Base-by-base conservation (phyloP, 768 basidiomycete species). In the Kwoniella sp. region DNA sequence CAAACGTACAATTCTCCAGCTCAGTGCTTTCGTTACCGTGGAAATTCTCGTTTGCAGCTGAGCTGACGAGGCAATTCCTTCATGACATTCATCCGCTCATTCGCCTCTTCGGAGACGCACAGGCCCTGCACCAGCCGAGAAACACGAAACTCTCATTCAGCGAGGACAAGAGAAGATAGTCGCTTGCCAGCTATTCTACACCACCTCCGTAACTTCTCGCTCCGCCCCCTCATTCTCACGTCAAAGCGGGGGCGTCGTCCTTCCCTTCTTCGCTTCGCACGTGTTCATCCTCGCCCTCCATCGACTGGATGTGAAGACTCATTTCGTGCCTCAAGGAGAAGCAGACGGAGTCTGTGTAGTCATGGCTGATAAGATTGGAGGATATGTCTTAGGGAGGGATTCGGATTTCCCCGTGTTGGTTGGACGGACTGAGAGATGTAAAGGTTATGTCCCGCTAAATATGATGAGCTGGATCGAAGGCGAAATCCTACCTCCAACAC, bases 391-490 rank as follows among this genome's bases (percentile, higher is more conserved):
- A 15, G 77, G 79, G 6, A 60, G 61, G 25, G 80, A 81, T 61
- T 68, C 68, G 4, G 80, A 81, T 58, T 81, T 77, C 61, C 67
- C 72, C 19, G 73, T 80, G 27, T 67, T 77, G 9, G 58, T 70
- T 6, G 69, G 48, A 24, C 49, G 48, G 36, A 59, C 27, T n/a
- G 62, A 63, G 24, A 26, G 59, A 19, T 64, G 68, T 2, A 62
- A 60, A 49, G 80, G 80, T 8, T 81, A 78, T 60, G 68, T 74
- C 29, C 80, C 79, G 27, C 58, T 81, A 25, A 77, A 80, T 55
- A 72, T 73, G 71, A 59, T 81, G 40, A 61, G 59, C 55, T 81
- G 80, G 80, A 68, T 77, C 40, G 79, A 77, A 55, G 69, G 67
- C 24, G 26, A 52, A 47, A 44, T 36, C 54, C 19, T 47, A 36